These are phyloP conservation scores for Fusarium newnesense DNA, from an alignment of 2,329 filamentous ascomycete species.

Conservation along the genomic window DNA sequence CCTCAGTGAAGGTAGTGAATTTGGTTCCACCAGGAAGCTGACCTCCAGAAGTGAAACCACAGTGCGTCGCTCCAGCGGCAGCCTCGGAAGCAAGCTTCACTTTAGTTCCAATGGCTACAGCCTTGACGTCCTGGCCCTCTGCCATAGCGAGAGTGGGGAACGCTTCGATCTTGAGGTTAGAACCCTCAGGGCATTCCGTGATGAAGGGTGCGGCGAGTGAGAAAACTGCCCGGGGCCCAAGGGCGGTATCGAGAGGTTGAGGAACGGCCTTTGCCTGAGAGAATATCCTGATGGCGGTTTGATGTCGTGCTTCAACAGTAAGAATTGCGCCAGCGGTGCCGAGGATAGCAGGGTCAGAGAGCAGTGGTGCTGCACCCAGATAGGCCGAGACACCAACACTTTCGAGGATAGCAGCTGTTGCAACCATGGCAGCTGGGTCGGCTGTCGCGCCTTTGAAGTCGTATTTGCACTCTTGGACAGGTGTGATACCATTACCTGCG, in stretches of 20 bases:
- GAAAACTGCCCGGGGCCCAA: conserved; percentile 76
- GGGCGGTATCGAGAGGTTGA: conserved; percentile 75
- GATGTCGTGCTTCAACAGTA: conserved; percentile 78
- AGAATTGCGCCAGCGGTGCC: conserved; percentile 75
- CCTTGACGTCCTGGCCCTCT: conserved; percentile 53
- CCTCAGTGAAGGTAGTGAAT: conserved; percentile 66
- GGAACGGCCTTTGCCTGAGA: conserved; percentile 68
- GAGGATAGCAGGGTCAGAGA: conserved; percentile 69
- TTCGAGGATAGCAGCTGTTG: conserved; percentile 76
- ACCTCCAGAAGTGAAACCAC: conserved; percentile 74
- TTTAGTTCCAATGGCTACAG: conserved; percentile 47
- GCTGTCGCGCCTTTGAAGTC: conserved; percentile 79
- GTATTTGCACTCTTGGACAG: conserved; percentile 77
- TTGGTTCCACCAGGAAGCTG: conserved; percentile 65
- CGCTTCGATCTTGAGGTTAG: conserved; percentile 66
- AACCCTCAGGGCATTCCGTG: conserved; percentile 74
- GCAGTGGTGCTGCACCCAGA: conserved; percentile 75
- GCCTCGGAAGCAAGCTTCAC: conserved; percentile 60
- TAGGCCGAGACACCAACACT: conserved; percentile 79
- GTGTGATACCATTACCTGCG: conserved; percentile 69
- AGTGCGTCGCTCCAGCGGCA: conserved; percentile 64
- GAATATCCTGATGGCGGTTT: conserved; percentile 75
- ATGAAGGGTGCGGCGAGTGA: conserved; percentile 80
- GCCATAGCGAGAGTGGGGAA: conserved; percentile 68
- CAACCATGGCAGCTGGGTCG: conserved; percentile 73